Percentiles rank a stretch among this genome's conserved stretches.
These are phyloP conservation scores for Willaertia magna DNA, from an alignment of 208 protist genomes.

Conservation along the genomic window DNA sequence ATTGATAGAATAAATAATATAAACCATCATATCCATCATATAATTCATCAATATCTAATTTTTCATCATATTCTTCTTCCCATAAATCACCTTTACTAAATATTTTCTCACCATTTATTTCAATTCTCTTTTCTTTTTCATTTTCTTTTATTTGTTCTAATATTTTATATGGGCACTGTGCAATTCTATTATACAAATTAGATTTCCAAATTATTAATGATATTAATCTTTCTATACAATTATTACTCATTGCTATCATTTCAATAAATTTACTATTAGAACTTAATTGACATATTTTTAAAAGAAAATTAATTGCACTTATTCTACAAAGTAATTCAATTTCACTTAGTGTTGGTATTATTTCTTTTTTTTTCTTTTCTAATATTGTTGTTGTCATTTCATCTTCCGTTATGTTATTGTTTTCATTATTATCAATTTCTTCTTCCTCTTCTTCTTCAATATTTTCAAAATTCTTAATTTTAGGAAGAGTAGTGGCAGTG, in stretches of 20 bases:
- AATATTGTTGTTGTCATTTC: neutral
- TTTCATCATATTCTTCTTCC: neutral
- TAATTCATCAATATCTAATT: neutral
- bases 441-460: neutral
- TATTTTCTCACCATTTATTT: neutral
- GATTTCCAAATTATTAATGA: neutral
- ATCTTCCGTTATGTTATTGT: neutral
- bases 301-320: neutral
- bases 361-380: neutral
- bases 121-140: neutral
- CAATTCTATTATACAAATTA: neutral
- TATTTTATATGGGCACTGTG: neutral
- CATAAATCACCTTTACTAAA: neutral
- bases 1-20: neutral
- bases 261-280: neutral
- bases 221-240: neutral
- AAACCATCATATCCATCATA: neutral
- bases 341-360: neutral
- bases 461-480: neutral
- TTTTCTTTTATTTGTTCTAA: neutral
- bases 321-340: neutral
- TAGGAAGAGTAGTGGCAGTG: neutral
- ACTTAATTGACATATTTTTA: neutral
- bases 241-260: neutral
- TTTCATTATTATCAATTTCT: neutral